phyloP scores from a whole-genome alignment of 2,329 filamentous ascomycete species.

The Acrodontium crateriforme region DNA sequence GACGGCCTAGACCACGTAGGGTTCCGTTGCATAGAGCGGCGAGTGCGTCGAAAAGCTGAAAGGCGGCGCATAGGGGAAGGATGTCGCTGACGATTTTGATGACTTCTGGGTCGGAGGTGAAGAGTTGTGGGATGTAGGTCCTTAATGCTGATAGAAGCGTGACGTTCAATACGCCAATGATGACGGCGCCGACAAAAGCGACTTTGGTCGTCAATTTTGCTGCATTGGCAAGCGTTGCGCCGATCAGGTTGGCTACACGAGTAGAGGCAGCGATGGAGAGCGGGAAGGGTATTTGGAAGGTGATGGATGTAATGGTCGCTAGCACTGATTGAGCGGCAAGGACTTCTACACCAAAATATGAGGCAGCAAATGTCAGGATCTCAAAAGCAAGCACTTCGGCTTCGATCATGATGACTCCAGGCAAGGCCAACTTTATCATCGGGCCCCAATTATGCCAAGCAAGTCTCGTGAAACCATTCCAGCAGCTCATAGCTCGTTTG shows the following conservation, averaged over 20 bases:
- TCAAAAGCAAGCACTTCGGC: constrained; percentile 89
- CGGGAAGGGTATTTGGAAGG: constrained; percentile 51
- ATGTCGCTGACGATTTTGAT: constrained; percentile 50
- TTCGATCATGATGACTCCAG: constrained; percentile 83
- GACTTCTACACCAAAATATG: constrained; percentile 61
- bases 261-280: constrained; percentile 81
- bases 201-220: constrained; percentile 68
- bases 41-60: constrained; percentile 78
- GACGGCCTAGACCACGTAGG: constrained; percentile 70
- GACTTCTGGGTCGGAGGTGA: constrained; percentile 54
- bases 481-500: constrained; percentile 50
- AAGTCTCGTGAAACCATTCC: constrained; percentile 58
- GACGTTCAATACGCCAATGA: constrained; percentile 69
- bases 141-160: constrained; percentile 54
- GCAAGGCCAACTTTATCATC: constrained; percentile 76
- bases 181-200: constrained; percentile 48
- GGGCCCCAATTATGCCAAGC: constrained; percentile 61
- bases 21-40: constrained; percentile 69
- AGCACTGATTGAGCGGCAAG: constrained; percentile 57
- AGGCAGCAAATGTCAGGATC: constrained; percentile 67
- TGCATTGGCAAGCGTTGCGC: constrained; percentile 65
- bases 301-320: constrained; percentile 13
- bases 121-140: constrained; percentile 59
- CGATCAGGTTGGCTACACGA: constrained; percentile 79
- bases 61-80: constrained; percentile 68